Base-by-base conservation (phyloP, 306 rosid species). In the Sechiopsis laciniata region DNA sequence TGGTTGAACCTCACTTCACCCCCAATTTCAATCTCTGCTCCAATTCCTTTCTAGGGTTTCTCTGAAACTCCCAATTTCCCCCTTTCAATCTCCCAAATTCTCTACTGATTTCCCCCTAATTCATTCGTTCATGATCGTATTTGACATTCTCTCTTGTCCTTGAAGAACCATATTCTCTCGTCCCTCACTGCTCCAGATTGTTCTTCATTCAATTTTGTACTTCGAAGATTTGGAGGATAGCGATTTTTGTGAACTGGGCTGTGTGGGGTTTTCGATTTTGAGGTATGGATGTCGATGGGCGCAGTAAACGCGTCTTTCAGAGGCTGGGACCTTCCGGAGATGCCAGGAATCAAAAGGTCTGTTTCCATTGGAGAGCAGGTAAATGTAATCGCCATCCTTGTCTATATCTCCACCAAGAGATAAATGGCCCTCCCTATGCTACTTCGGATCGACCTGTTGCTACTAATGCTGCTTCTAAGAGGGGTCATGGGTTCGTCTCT, bases 341-440 rank as follows among this genome's bases (percentile, higher is more conserved):
- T 61, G 2, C 74, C 1, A 91, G 67, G 83, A 63, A 72, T 62
- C 95, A 86, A 79, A 89, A 83, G 79, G 99, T 95, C 13, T 95
- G 99, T 79, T 91, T 4, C 81, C 88, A 89, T 76, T 95, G 99
- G 99, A 88, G 85, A 69, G 97, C 97, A 2, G 99, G 99, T n/a
- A 87, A 87, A 79, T 95, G 99, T 83, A 88, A 54, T 24, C 94
- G 97, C 40, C 74, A 76, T 55, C 97, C 99, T 0, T 95, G 99
- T 63, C 86, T 80, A 0, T 95, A 32, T 35, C 87, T 86, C 21
- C 99, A 95, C 75, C 53, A 92, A 26, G 99, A 91, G 75, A 13
- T 87, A 17, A 86, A 88, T 46, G 17, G 29, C 79, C 48, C 82
- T 82, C 8, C 77, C 10, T 26, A 45, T 55, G 29, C 63, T 53